Evolutionary conservation across 345 rosid species (phyloP).

Genomic region (Luvunga scandens): DNA sequence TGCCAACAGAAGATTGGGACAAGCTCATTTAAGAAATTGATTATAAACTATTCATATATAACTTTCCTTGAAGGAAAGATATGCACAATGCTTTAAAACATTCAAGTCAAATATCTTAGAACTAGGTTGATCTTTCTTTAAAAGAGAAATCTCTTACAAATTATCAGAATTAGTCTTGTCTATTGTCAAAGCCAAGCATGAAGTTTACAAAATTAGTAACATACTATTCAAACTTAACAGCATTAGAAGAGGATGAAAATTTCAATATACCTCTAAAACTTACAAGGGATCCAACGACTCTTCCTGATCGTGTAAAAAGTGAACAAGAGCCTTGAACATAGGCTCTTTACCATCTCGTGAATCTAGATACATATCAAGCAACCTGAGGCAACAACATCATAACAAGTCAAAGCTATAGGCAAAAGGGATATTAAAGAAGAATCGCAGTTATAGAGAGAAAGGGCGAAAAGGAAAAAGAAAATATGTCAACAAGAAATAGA

Average conservation of each 20-base stretch:
- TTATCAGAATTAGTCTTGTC: not conserved
- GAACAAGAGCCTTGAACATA: constrained; percentile 97
- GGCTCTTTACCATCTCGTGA: constrained; percentile 89
- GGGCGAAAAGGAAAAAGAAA: not conserved
- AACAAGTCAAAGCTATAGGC: not conserved
- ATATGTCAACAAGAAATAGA: not conserved
- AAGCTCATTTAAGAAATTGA: not conserved
- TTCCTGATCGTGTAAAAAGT: constrained; percentile 95
- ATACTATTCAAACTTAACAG: not conserved
- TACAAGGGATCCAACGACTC: constrained; percentile 95
- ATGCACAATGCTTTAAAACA: not conserved
- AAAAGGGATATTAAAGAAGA: not conserved
- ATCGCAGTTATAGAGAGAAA: not conserved
- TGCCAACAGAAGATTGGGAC: not conserved
- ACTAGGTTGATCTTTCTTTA: not conserved
- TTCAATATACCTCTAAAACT: constrained; percentile 71
- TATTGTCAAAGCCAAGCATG: not conserved
- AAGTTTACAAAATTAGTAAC: not conserved
- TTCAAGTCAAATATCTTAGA: not conserved
- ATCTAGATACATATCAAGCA: constrained; percentile 96
- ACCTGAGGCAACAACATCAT: constrained; percentile 42
- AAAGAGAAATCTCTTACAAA: not conserved
- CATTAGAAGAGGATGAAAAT: not conserved
- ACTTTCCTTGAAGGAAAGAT: not conserved
- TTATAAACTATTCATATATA: not conserved